Conservation (phyloP, 306 rosid genomes). For the Rosa rugosa region DNA sequence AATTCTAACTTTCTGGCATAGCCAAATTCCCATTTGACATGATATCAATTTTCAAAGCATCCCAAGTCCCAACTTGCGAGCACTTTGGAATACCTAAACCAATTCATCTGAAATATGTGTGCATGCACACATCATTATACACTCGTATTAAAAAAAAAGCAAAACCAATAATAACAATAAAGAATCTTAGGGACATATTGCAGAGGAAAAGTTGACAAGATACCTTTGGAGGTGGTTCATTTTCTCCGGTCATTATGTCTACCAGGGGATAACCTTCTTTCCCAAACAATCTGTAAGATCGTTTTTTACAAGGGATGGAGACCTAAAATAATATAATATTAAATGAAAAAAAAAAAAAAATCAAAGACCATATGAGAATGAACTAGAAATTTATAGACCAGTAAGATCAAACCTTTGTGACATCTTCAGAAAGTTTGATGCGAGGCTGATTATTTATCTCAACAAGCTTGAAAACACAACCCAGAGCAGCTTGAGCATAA, state of each 20-base stretch:
- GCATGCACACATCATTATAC: neutral
- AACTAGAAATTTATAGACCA: constrained; percentile 13
- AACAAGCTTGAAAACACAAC: constrained; percentile 98
- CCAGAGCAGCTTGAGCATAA: constrained; percentile 96
- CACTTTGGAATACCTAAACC: neutral
- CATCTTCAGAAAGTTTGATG: constrained; percentile 98
- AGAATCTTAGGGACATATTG: neutral
- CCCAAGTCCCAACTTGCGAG: neutral
- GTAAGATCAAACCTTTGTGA: constrained; percentile 73
- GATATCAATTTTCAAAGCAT: neutral
- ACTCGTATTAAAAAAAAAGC: neutral
- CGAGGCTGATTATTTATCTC: constrained; percentile 96
- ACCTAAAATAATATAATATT: constrained; percentile 55
- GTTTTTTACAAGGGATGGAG: constrained; percentile 95
- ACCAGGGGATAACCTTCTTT: constrained; percentile 94
- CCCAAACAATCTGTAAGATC: constrained; percentile 76
- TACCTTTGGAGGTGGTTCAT: constrained; percentile 96
- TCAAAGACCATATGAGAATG: constrained; percentile 5
- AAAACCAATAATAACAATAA: neutral
- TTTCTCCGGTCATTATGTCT: constrained; percentile 94
- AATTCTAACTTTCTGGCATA: neutral
- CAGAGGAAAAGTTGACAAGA: constrained; percentile 20
- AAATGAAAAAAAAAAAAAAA: neutral
- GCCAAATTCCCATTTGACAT: neutral
- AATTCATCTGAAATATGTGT: neutral